A percentile compares a stretch with the other conserved stretches of the same genome.
These are phyloP conservation scores for Pythium volutum DNA, from an alignment of 352 stramenopile genomes.

Conservation along the genomic window DNA sequence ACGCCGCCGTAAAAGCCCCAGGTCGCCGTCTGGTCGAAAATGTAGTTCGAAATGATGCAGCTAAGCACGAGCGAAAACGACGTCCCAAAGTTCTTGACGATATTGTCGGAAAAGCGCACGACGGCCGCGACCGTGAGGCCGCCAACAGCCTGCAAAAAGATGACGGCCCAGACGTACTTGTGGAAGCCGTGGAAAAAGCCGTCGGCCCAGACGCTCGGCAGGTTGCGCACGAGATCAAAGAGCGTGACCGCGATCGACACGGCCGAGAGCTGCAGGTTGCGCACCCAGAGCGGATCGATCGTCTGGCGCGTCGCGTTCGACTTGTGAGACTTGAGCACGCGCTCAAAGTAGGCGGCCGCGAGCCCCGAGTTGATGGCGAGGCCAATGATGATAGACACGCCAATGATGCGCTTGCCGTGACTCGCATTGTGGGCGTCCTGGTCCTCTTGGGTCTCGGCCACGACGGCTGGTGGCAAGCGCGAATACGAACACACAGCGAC, in stretches of 20 bases:
- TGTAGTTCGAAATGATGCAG: conserved; percentile 89
- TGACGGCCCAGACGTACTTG: conserved; percentile 63
- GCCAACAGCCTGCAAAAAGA: conserved; percentile 80
- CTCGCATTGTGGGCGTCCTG: conserved; percentile 20
- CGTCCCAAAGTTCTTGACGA: conserved; percentile 90
- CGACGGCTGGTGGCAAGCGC: conserved; percentile 35
- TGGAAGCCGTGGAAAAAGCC: conserved; percentile 86
- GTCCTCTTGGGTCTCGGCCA: conserved; percentile 22
- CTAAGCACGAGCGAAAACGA: conserved; percentile 87
- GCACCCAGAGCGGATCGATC: conserved; percentile 81
- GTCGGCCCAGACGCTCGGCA: conserved; percentile 50
- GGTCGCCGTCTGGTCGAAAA: conserved; percentile 73
- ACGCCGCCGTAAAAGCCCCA: conserved; percentile 79
- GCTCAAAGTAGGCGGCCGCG: conserved; percentile 83
- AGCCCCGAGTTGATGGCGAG: conserved; percentile 86
- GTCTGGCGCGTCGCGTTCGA: conserved; percentile 65
- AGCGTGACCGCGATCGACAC: conserved; percentile 75
- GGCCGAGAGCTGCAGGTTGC: conserved; percentile 82
- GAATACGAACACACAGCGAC: conserved; percentile 86
- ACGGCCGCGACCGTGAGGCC: conserved; percentile 83
- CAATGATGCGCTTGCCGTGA: conserved; percentile 64
- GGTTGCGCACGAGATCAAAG: conserved; percentile 70
- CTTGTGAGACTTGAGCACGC: conserved; percentile 88
- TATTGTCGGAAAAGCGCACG: conserved; percentile 88
- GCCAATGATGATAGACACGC: conserved; percentile 73